Base-by-base conservation (phyloP, 208 protist genomes). In the Acanthamoeba triangularis region DNA sequence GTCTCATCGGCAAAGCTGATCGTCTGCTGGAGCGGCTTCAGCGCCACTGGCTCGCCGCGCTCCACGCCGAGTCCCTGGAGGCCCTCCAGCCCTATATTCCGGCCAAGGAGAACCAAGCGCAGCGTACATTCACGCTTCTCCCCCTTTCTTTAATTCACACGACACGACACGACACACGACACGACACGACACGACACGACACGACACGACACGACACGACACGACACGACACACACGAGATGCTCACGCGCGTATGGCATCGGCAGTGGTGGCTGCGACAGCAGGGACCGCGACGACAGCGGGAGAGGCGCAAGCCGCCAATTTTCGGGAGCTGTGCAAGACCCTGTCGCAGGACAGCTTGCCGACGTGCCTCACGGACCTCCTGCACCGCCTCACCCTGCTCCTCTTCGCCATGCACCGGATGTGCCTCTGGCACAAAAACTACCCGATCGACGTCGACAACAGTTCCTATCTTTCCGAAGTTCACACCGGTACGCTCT, bases 361-460 rank as follows among this genome's bases (percentile, higher is more conserved):
- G 49, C 28, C 59, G 23, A 14, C 84, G 30, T 91, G 84, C 25
- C 59, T 91, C 84, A 63, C 59, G 16, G 59, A 63, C 35, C 23
- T 91, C 23, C 59, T 91, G 28, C 56, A 91, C 33, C 59, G 84
- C 23, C 59, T 91, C 56, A 91, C 84, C 5, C 84, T 72, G 35
- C 49, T 91, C 56, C 49, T 91, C 56, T 91, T 91, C 54, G 49
- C 56, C 28, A 72, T 72, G 49, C 84, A 91, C 41, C 13, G 25
- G 28, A 91, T 91, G 84, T 91, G 84, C 84, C 84, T 63, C 35
- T 91, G 59, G 49, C 84, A 91, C 84, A 69, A 91, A 33, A 23
- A 91, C 35, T 28, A 63, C 1, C 49, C 49, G 2, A 16, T 49
- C 35, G 49, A 91, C 37, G 84, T 69, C 35, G 84, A 63, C 41